phyloP scores from a whole-genome alignment of 192 early-diverging fungal genomes.

The Polychytrium aggregatum region DNA sequence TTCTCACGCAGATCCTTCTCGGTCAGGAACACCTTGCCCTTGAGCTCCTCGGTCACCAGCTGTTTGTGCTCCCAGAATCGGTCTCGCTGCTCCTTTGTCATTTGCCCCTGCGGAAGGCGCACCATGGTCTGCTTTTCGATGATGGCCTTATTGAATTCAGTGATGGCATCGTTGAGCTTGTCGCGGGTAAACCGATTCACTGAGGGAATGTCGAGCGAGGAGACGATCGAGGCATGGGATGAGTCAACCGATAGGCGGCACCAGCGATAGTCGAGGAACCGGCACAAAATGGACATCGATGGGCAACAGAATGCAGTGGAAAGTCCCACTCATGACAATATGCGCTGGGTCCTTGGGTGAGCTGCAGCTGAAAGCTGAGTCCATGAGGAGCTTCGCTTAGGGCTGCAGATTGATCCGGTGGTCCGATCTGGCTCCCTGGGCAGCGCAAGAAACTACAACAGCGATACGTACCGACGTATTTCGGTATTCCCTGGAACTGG shows the following conservation, averaged over 20 bases:
- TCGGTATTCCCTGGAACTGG: conserved; percentile 20
- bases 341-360: no score
- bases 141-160: conserved; percentile 24
- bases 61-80: conserved; percentile 36
- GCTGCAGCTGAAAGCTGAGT: neutral
- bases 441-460: no score
- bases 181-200: conserved; percentile 23
- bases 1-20: conserved; percentile 24
- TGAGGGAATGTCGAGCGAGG: conserved; percentile 2
- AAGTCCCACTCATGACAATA: no score
- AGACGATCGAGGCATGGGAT: neutral
- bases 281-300: no score
- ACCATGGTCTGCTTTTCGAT: conserved; percentile 24
- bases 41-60: conserved; percentile 18
- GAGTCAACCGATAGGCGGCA: neutral
- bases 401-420: neutral
- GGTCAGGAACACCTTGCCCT: conserved; percentile 29
- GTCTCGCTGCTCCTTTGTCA: conserved; percentile 30
- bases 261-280: no score
- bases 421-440: no score
- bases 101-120: conserved; percentile 22
- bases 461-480: conserved; percentile 24
- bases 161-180: conserved; percentile 23
- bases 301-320: no score
- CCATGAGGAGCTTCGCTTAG: neutral